Percentiles rank a stretch among this genome's conserved stretches.
phyloP scores from a whole-genome alignment of 768 basidiomycete species.

The Suillus clintonianus region DNA sequence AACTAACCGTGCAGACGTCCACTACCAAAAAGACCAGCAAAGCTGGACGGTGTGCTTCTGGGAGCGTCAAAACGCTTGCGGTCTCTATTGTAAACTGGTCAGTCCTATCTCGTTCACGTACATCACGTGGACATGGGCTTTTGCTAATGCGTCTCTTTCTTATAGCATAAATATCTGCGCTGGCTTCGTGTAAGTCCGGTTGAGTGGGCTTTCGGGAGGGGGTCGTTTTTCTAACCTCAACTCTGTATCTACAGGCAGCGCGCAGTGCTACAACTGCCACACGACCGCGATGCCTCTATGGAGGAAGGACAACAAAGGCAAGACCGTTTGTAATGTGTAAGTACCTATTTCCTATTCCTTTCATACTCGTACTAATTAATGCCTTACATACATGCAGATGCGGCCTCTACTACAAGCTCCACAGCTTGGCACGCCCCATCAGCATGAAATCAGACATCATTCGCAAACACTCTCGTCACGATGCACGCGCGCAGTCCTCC shows the following conservation, averaged over 20 bases:
- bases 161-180: slow-evolving; percentile 78
- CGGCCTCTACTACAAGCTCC: slow-evolving; percentile 83
- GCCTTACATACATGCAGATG: slow-evolving; percentile 48
- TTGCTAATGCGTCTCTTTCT: slow-evolving; percentile 1
- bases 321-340: slow-evolving; percentile 89
- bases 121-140: slow-evolving; percentile 1
- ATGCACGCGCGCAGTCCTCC: slow-evolving; percentile 58
- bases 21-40: slow-evolving; percentile 8
- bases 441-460: slow-evolving; percentile 93
- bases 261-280: slow-evolving; percentile 89
- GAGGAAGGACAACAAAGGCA: slow-evolving; percentile 90
- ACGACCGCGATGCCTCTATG: slow-evolving; percentile 88
- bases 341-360: slow-evolving; percentile 37
- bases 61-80: slow-evolving; percentile 69
- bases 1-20: slow-evolving; percentile 56
- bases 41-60: not conserved
- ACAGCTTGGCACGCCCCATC: slow-evolving; percentile 83
- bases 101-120: slow-evolving; percentile 24
- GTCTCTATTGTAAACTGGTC: slow-evolving; percentile 84
- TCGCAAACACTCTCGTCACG: slow-evolving; percentile 82
- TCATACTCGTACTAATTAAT: slow-evolving; percentile 1
- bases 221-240: slow-evolving; percentile 1
- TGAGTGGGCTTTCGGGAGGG: not conserved
- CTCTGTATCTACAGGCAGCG: slow-evolving; percentile 37
- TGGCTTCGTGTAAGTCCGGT: slow-evolving; percentile 53